Base-by-base conservation (phyloP, 2,329 filamentous ascomycete species). In the Aspergillus tubingensis region DNA sequence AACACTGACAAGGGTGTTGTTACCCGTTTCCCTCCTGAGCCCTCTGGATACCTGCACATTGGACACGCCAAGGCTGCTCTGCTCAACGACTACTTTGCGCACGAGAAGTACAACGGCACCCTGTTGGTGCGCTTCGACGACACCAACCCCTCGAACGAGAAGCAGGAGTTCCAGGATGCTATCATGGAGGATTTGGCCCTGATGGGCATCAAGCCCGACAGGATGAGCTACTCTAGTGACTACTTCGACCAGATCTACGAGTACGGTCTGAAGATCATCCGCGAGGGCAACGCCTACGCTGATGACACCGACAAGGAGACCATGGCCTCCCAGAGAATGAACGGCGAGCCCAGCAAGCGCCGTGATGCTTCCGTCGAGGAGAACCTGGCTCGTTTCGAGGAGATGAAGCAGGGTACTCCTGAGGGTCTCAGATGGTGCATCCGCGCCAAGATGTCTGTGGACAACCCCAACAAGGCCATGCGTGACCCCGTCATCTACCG, bases 401-500 rank as follows among this genome's bases (percentile, higher is more conserved):
- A 95, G 82, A 99, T 99, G 95, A 96, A 93, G 82, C 84, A 85
- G 59, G 93, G 90, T 48, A 89, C 87, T 2, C 85, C 89, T 52
- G 88, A 93, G 76, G 95, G 95, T 61, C 79, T 87, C 52, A 87
- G 85, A 72, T 93, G 94, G 87, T 97, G 92, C 79, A 96, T 99
- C 67, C 90, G 95, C 62, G 95, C 95, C 60, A 97, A 96, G 83
- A 91, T 98, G 69, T 94, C 91, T 1, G 86, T 91, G 68, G 91
- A 96, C 76, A 90, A 95, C 79, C 90, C 90, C 66, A 98, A 99
- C 83, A 96, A 96, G 79, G 92, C 95, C 56, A 88, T 98, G 86
- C 86, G 95, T 66, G 95, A 99, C 76, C 95, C 95, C 11, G 93
- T 98, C 77, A 96, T 99, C 76, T 98, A 97, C 83, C 89, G 95